A percentile compares a stretch with the other conserved stretches of the same genome.
Conservation (phyloP, 1,139 yeast species). For the Citeromyces hawaiiensis region DNA sequence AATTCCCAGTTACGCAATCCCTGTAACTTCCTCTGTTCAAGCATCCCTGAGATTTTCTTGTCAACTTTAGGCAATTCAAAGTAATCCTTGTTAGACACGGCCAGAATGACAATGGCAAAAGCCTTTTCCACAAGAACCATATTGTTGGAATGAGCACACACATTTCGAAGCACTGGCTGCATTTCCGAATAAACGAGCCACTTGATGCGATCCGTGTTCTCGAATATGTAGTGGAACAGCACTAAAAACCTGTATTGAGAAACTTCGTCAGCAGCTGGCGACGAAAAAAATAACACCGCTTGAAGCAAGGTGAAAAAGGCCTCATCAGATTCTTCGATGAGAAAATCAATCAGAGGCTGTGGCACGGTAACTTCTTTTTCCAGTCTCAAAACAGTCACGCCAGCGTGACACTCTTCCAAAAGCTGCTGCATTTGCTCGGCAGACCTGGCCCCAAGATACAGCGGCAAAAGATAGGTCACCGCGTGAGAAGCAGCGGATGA, state of each 20-base stretch:
- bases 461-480: constrained; percentile 37
- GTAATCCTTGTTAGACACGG: background rate
- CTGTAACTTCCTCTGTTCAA: constrained; percentile 15
- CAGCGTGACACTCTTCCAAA: constrained; percentile 32
- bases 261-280: constrained; percentile 35
- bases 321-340: constrained; percentile 24
- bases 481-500: constrained; percentile 8
- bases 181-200: constrained; percentile 7
- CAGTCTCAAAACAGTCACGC: constrained; percentile 18
- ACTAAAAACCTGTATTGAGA: constrained; percentile 40
- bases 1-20: constrained; percentile 18
- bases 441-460: constrained; percentile 36
- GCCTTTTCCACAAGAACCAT: constrained; percentile 1
- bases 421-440: constrained; percentile 31
- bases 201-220: constrained; percentile 9
- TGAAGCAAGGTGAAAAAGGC: constrained; percentile 36
- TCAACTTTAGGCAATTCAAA: background rate
- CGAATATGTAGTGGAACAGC: constrained; percentile 30
- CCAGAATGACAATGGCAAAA: constrained; percentile 3
- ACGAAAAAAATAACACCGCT: constrained; percentile 37
- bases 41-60: constrained; percentile 7
- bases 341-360: constrained; percentile 30
- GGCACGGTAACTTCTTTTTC: constrained; percentile 32
- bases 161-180: constrained; percentile 2
- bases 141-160: constrained; percentile 3